A percentile compares a stretch with the other conserved stretches of the same genome.
phyloP scores from a whole-genome alignment of 1,284 basidiomycete species.

The Cryptococcus deneoformans region DNA sequence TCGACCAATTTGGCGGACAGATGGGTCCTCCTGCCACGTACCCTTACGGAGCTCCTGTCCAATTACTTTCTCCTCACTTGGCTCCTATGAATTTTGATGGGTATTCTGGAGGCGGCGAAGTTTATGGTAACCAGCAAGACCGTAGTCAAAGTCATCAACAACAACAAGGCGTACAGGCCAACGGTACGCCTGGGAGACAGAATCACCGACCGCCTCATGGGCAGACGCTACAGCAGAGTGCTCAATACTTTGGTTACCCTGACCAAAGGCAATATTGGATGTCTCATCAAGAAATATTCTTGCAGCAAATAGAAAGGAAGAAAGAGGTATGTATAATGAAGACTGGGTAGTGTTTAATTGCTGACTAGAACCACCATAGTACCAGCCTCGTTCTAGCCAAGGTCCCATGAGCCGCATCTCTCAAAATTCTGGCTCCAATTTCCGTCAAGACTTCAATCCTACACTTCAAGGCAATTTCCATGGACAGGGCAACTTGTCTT shows the following conservation, averaged over 20 bases:
- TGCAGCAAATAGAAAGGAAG: conserved; percentile 6
- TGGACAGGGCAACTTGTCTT: neutral
- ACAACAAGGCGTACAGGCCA: neutral
- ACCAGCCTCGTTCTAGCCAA: too few species aligned
- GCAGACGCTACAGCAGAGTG: conserved; percentile 1
- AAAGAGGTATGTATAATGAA: conserved; percentile 1
- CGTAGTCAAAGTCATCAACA: neutral
- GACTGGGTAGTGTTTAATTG: neutral
- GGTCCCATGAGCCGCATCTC: too few species aligned
- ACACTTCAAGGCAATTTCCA: too few species aligned
- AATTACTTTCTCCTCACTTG: neutral
- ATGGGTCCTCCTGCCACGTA: conserved; percentile 3
- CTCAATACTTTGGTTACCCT: conserved; percentile 5
- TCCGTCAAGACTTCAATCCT: too few species aligned
- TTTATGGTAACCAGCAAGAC: conserved; percentile 7
- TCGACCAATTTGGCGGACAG: conserved; percentile 1
- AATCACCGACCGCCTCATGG: neutral
- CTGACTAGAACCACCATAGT: too few species aligned
- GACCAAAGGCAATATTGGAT: conserved; percentile 10
- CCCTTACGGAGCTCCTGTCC: conserved; percentile 1
- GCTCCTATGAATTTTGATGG: conserved; percentile 3
- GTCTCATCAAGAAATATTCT: conserved; percentile 3
- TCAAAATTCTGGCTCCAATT: too few species aligned
- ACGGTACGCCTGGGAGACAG: neutral
- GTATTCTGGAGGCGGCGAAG: neutral